Evolutionary conservation across 257 asterid genomes (phyloP).

Genomic region (Fraxinus americana): DNA sequence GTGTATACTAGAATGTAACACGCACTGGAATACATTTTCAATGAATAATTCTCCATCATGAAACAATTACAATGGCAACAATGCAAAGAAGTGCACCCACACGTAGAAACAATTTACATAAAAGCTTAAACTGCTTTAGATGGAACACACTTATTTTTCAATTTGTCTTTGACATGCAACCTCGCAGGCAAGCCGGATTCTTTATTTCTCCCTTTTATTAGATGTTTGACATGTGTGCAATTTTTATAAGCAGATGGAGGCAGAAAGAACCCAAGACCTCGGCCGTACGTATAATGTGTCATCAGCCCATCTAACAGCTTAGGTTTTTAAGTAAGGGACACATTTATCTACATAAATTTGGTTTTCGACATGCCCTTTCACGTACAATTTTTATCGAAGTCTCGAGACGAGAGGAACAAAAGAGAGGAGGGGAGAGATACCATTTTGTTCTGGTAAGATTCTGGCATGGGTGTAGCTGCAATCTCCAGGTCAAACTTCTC

Average conservation of each 20-base stretch:
- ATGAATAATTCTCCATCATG: neutral
- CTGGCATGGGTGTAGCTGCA: conserved; percentile 89
- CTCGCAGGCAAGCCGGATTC: no score
- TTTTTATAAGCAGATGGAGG: no score
- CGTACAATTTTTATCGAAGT: neutral
- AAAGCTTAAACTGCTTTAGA: no score
- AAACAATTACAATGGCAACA: neutral
- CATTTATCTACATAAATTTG: neutral
- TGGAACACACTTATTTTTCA: neutral
- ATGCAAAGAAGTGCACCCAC: no score
- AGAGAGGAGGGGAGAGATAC: conserved; percentile 23
- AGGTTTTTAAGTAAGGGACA: neutral
- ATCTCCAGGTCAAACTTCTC: conserved; percentile 80
- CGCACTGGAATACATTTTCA: neutral
- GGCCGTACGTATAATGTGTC: neutral
- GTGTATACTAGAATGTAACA: neutral
- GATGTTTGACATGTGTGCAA: no score
- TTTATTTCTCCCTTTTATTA: neutral
- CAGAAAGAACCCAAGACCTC: neutral
- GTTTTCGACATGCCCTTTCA: neutral
- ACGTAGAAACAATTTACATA: no score
- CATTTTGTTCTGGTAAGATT: conserved; percentile 51
- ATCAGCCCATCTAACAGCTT: neutral
- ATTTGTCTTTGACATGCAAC: neutral
- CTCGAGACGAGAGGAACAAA: neutral